A percentile compares a stretch with the other conserved stretches of the same genome.
Evolutionary conservation across 257 asterid species (phyloP).

Genomic region (Fraxinus americana): DNA sequence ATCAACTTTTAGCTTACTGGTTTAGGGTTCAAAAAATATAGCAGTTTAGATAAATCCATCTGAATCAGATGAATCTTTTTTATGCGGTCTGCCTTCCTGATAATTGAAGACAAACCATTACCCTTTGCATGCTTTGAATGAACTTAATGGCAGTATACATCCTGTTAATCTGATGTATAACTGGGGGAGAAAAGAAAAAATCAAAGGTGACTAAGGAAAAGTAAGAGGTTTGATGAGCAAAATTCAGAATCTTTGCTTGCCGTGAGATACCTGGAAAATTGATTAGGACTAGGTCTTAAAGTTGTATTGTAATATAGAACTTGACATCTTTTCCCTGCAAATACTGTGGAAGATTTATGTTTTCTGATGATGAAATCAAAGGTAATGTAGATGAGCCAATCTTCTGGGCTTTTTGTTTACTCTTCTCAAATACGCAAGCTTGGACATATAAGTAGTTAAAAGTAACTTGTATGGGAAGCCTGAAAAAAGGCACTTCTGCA

Average conservation of each 20-base stretch:
- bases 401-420: background rate
- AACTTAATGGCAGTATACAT: background rate
- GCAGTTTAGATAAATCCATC: background rate
- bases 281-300: background rate
- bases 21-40: background rate
- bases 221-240: background rate
- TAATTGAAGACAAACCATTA: background rate
- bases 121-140: background rate
- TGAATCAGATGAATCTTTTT: background rate
- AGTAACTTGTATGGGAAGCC: background rate
- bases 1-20: background rate
- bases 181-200: background rate
- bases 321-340: background rate
- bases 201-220: background rate
- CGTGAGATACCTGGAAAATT: background rate
- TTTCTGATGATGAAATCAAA: background rate
- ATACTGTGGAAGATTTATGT: background rate
- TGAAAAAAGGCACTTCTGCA: background rate
- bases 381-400: background rate
- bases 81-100: background rate
- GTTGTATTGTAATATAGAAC: background rate
- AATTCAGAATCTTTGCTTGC: background rate
- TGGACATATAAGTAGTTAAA: background rate
- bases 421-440: background rate
- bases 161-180: background rate